A percentile compares a stretch with the other conserved stretches of the same genome.
These are phyloP conservation scores for Trametes elegans DNA, from an alignment of 768 basidiomycete species.

Conservation along the genomic window DNA sequence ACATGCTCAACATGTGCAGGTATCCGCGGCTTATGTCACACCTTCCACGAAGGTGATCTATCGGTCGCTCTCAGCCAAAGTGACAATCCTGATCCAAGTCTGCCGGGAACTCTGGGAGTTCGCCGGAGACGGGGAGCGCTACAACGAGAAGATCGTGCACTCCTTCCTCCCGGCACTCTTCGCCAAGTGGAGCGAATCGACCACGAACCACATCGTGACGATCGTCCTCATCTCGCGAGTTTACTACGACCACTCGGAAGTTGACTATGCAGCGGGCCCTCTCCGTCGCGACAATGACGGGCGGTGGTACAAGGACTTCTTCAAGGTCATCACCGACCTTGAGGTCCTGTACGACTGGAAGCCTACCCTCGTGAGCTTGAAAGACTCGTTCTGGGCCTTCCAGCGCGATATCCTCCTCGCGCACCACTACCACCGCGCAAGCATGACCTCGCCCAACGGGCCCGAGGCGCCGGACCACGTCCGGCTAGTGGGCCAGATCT, in stretches of 20 bases:
- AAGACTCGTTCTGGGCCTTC: slow-evolving; percentile 87
- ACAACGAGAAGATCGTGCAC: slow-evolving; percentile 96
- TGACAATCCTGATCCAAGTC: slow-evolving; percentile 94
- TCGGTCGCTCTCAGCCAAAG: slow-evolving; percentile 86
- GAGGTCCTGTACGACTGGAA: slow-evolving; percentile 89
- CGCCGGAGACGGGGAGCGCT: slow-evolving; percentile 92
- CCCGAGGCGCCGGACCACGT: slow-evolving; percentile 39
- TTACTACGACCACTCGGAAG: slow-evolving; percentile 78
- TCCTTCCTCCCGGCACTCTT: slow-evolving; percentile 93
- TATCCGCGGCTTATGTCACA: slow-evolving; percentile 79
- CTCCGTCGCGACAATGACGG: slow-evolving; percentile 73
- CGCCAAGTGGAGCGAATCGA: slow-evolving; percentile 75
- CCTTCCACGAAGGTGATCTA: slow-evolving; percentile 85
- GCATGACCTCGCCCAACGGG: slow-evolving; percentile 37
- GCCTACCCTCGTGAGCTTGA: slow-evolving; percentile 79
- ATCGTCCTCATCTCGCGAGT: slow-evolving; percentile 94
- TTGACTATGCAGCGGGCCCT: slow-evolving; percentile 81
- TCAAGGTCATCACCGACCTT: slow-evolving; percentile 91
- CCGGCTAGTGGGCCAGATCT: slow-evolving; percentile 74
- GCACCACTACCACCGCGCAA: slow-evolving; percentile 81
- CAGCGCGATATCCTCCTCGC: slow-evolving; percentile 89
- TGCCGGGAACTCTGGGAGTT: slow-evolving; percentile 97
- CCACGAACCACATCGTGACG: slow-evolving; percentile 90
- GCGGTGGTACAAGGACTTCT: slow-evolving; percentile 92
- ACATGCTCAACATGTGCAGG: slow-evolving; percentile 39